Evolutionary conservation across 208 protist genomes (phyloP), one percentile per base, ranked within the genome.

Genomic region (Wallacemonas sp.): DNA sequence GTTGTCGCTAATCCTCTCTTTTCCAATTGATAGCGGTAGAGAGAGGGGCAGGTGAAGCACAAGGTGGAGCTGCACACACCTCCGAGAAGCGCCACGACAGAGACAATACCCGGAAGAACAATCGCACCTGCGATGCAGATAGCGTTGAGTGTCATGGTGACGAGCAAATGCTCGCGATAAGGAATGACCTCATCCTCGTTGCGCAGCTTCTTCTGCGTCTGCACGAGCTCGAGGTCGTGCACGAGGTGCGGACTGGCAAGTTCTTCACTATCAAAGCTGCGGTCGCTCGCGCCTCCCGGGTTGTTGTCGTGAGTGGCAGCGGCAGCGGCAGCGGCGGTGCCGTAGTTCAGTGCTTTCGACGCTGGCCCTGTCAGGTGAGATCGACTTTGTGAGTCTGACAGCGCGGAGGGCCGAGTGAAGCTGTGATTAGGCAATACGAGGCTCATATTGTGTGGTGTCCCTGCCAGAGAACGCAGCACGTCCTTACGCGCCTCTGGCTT

Each of bases 1-100:
- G 33, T 61, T n/a, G 64, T 22, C 1, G 73, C 70, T n/a, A 87
- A 55, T n/a, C 77, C 54, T 1, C 51, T 39, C 55, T 75, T 31
- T 51, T 92, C 65, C 46, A 93, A 74, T 42, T 78, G 63, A 47
- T 58, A 79, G 62, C 86, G 82, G 59, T 90, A 93, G 4, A 90
- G 46, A 19, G 81, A 81, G 19, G 86, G 86, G 34, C 77, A 72
- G 21, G 68, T 77, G 49, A 93, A 90, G 66, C 79, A 90, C 28
- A 93, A 60, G 12, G 72, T 83, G 26, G 72, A 77, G 68, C 75
- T 84, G 59, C 86, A 93, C 47, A 90, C 12, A 1, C 76, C 84
- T 17, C 86, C 86, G 1, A 93, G 70, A 6, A 90, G 66, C 1
- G 86, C 55, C 9, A 88, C 79, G 1, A 93, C 70, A 0, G 74